Base-by-base conservation (phyloP, 2,329 filamentous ascomycete species). In the Cercospora zeae-maydis region DNA sequence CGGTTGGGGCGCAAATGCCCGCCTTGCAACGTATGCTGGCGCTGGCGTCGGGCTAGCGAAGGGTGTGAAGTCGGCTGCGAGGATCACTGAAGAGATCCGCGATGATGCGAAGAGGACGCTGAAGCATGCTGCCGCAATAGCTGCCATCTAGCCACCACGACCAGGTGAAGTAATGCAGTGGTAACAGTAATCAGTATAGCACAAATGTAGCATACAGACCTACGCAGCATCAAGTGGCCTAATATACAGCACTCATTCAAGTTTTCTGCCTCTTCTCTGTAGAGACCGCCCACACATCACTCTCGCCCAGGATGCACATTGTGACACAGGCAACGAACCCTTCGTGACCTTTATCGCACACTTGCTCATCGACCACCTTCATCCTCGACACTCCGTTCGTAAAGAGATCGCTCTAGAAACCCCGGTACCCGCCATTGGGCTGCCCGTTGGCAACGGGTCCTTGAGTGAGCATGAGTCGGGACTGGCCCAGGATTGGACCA, bases 381-480 rank as follows among this genome's bases (percentile, higher is more conserved):
- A 11, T 33, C n/a, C 31, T 53, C n/a, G 11, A 34, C 10, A 33
- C 30, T 33, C 21, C 30, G 42, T 21, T n/a, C 27, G 24, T 11
- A 7, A 39, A 9, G 7, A 33, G 13, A 14, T n/a, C 30, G 7
- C 21, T 51, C 42, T 57, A 62, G 21, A 64, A 64, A 4, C 62
- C 62, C 14, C 62, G 49, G 37, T 64, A 61, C 6, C 53, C 62
- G 21, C 51, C 91, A 62, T 93, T 93, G 74, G 87, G 86, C 66
- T 83, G 75, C 63, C 52, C 65, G n/a, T 84, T 76, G 71, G 80
- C 77, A 77, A 74, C 82, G 24, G 93, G 91, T 9, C 93, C 95
- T 73, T 96, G 92, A 37, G 95, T 99, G 71, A 99, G 90, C 93
- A 99, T 96, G 58, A 99, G 85, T 58, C 95, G 88, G 68, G 88